Base-by-base conservation (phyloP, 352 stramenopile species). In the Phytophthora foliorum region DNA sequence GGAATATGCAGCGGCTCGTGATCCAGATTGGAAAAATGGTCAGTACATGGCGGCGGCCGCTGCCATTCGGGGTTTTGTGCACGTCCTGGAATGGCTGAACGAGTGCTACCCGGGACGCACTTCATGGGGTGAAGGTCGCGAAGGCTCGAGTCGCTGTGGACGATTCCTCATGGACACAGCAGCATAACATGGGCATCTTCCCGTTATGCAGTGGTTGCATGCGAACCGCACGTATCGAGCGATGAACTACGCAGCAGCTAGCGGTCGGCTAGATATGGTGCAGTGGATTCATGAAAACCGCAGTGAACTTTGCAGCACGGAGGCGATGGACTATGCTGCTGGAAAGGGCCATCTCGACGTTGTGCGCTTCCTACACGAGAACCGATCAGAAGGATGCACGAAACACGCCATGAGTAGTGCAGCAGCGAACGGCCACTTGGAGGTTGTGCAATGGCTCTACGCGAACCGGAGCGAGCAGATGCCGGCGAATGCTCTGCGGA, bases 241-340 rank as follows among this genome's bases (percentile, higher is more conserved):
- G 3, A 59, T 59, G 52, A 59, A 68, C 19, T 68, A 68, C 31
- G 60, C 60, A 25, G 60, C 60, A 55, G 51, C 60, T 34, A 67
- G 60, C 17, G 60, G 60, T 34, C 60, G 32, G 14, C 14, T 67
- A 21, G 49, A 63, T 34, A 57, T 63, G 42, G 61, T 63, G n/a
- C 31, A 27, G 11, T 63, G 42, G 52, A 38, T 69, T 16, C 61
- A 69, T 34, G 52, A 57, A 17, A 54, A 69, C n/a, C 29, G 60
- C 17, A 63, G 29, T 9, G 61, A 57, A 27, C 46, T 29, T 5
- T 61, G 55, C 41, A 66, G 55, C 48, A 67, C 21, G 6, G 46
- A 60, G 31, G 41, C 63, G 39, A 72, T 72, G 56, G 56, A 72
- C 11, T 57, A 60, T 51, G 63, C 63, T 17, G 63, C 63, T n/a